Base-by-base conservation (phyloP, 148 eudicot species). In the Dysphania ambrosioides region DNA sequence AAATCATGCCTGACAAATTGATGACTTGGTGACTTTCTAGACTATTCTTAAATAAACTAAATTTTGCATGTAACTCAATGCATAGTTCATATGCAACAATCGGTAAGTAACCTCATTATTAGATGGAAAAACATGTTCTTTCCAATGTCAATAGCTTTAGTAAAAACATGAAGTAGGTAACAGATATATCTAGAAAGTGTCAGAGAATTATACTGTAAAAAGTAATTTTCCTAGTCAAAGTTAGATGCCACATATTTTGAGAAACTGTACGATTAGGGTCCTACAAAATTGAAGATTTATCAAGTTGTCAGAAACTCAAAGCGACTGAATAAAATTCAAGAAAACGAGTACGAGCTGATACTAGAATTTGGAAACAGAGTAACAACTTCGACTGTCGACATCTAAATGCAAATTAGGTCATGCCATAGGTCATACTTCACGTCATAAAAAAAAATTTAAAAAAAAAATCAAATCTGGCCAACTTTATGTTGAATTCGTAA, bases 311-410 rank as follows among this genome's bases (percentile, higher is more conserved):
- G n/a, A n/a, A n/a, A n/a, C n/a, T n/a, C n/a, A 65, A 65, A 19
- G 21, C 8, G 63, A 59, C 63, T 10, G 27, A 65, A 9, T 31
- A 5, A 61, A 27, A 4, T 61, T 35, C 30, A 2, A 21, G 24
- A 8, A 40, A 66, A 47, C 1, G n/a, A 8, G 26, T 35, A 8
- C 11, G 8, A 64, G 68, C 31, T 29, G 4, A 18, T 23, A 66
- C 30, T 66, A 21, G 55, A 23, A 4, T 12, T 15, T n/a, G 26
- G 18, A 67, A 67, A 40, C 11, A 66, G 19, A 40, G 49, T 66
- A 40, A 55, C 71, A 67, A 8, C n/a, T 67, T 67, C 47, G 13
- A 67, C 19, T 67, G 71, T 67, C 71, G 26, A 35, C 36, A 8
- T 67, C 55, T 5, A 12, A 12, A 24, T 30, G 68, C 26, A 36